Conservation (phyloP, 129 eudicot genomes). For the Arctium minus region DNA sequence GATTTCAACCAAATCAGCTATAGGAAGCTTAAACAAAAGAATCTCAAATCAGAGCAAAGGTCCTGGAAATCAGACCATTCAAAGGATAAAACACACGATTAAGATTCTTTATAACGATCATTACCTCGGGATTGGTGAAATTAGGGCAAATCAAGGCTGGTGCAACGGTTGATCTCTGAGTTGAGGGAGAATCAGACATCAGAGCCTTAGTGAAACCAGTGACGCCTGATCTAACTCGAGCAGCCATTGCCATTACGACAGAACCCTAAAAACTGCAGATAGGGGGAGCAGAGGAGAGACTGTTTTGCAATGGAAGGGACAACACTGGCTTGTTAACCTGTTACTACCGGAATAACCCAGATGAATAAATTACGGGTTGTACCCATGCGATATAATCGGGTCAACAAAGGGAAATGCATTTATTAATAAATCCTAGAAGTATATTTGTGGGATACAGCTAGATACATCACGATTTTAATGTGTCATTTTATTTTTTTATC, state of each 20-base stretch:
- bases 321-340: neutral
- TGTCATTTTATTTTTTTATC: no score
- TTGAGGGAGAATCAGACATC: constrained; percentile 28
- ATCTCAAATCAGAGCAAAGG: neutral
- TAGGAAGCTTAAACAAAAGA: neutral
- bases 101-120: neutral
- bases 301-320: constrained; percentile 1
- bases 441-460: no score
- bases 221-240: constrained; percentile 55
- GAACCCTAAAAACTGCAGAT: constrained; percentile 14
- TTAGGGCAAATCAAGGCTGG: constrained; percentile 35
- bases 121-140: constrained; percentile 42
- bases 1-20: neutral
- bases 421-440: no score
- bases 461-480: no score
- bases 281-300: neutral
- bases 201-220: constrained; percentile 36
- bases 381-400: neutral
- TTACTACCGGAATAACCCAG: neutral
- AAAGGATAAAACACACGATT: neutral
- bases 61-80: neutral
- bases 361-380: neutral
- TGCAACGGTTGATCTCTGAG: constrained; percentile 38
- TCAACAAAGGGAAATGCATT: neutral
- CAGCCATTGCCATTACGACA: constrained; percentile 44